Evolutionary conservation across 768 basidiomycete genomes (phyloP), one percentile per base, ranked within the genome.

Genomic region (Leccinum variicolor): DNA sequence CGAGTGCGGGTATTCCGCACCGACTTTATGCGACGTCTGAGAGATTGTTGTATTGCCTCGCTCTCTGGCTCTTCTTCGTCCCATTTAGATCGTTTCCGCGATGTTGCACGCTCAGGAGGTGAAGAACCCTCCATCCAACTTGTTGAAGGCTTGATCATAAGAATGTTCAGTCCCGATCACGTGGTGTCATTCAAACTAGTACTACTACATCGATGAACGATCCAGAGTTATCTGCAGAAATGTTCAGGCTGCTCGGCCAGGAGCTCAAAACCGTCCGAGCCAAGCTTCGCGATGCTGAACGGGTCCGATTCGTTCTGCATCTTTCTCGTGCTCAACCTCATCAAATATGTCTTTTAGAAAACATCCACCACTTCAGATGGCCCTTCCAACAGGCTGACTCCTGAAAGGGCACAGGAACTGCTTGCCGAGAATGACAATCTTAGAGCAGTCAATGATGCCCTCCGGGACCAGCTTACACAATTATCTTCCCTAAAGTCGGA

Each of bases 41-140:
- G 76, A 25, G 78, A 76, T 34, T 76, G 75, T 19, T 73, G 56
- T 25, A 65, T 56, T 56, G 75, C 75, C 25, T 79, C 72, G 14
- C 68, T 76, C 23, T 77, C 74, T 5, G 79, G 76, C 25, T 84
- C 83, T n/a, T 73, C 73, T 36, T 69, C 64, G 48, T 80, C 79
- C 90, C 90, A 92, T 70, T 87, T 89, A 10, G 89, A 89, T n/a
- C 88, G 81, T 72, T 89, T 91, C 54, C 81, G 78, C 19, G 84
- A 83, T 2, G 81, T 56, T 31, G 52, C 31, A 29, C 21, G 39
- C 10, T 77, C 76, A 50, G 71, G 72, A 64, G 74, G 69, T 9
- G 56, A 52, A 34, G 53, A 55, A 21, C 28, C 48, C 11, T 62
- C 55, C 58, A 57, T 61, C 39, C 33, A 33, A 33, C 9, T n/a